Conservation (phyloP, 78 protist species). For the Cyanophora paradoxa region DNA sequence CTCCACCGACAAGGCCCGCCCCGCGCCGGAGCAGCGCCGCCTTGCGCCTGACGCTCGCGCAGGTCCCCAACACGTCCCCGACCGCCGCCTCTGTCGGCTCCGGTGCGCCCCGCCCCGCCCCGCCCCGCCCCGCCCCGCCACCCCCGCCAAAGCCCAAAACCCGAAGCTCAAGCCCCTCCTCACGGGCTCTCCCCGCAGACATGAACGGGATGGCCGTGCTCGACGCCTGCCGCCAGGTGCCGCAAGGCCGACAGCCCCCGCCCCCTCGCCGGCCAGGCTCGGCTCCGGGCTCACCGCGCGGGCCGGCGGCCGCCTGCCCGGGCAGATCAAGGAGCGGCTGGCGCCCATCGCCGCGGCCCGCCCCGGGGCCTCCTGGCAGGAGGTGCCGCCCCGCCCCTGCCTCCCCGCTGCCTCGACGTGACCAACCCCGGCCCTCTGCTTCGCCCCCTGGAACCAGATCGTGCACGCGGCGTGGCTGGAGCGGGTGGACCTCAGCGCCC, state of each 20-base stretch:
- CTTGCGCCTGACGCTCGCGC: background rate
- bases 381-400: background rate
- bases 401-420: too few relatives aligned
- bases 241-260: too few relatives aligned
- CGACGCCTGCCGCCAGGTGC: slow-evolving; percentile 81
- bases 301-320: too few relatives aligned
- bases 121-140: too few relatives aligned
- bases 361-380: slow-evolving; percentile 22
- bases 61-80: slow-evolving; percentile 78
- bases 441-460: background rate
- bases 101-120: too few relatives aligned
- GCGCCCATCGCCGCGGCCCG: too few relatives aligned
- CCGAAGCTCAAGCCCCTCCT: too few relatives aligned
- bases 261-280: too few relatives aligned
- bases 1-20: slow-evolving; percentile 53
- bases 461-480: slow-evolving; percentile 57
- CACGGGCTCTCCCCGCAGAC: slow-evolving; percentile 81
- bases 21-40: background rate
- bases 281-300: too few relatives aligned
- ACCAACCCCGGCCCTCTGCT: background rate
- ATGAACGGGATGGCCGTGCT: slow-evolving; percentile 86
- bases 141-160: too few relatives aligned
- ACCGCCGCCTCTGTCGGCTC: slow-evolving; percentile 75
- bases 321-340: slow-evolving; percentile 59
- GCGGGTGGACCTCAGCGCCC: slow-evolving; percentile 71